A percentile compares a stretch with the other conserved stretches of the same genome.
Evolutionary conservation across 345 rosid genomes (phyloP).

Genomic region (Corchorus capsularis): DNA sequence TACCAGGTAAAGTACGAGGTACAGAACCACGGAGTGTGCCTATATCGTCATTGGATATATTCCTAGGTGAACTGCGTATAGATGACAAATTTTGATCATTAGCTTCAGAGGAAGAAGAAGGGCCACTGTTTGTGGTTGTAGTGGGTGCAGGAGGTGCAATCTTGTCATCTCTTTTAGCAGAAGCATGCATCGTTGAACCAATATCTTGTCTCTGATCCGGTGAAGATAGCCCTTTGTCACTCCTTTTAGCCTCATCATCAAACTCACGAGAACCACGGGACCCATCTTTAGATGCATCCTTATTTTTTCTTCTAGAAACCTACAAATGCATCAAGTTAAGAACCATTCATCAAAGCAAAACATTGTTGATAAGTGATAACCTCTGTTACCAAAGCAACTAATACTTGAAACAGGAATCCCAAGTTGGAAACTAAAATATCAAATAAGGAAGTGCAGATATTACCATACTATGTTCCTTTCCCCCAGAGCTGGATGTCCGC

Average conservation of each 20-base stretch:
- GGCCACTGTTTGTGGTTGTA: conserved; percentile 74
- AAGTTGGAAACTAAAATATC: not conserved
- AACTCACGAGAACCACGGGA: conserved; percentile 43
- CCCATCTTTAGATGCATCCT: conserved; percentile 67
- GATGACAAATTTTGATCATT: conserved; percentile 64
- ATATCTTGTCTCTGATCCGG: conserved; percentile 65
- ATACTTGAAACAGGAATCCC: not conserved
- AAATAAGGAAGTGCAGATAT: conserved; percentile 19
- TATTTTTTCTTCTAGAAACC: conserved; percentile 74
- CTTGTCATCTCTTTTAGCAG: conserved; percentile 52
- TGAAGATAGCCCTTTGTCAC: conserved; percentile 50
- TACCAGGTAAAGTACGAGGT: conserved; percentile 84
- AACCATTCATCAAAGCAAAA: conserved; percentile 1
- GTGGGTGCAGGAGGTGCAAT: conserved; percentile 47
- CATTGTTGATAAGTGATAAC: not conserved
- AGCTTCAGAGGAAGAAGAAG: conserved; percentile 72
- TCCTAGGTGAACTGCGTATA: conserved; percentile 61
- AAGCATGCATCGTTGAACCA: conserved; percentile 44
- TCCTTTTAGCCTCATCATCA: conserved; percentile 64
- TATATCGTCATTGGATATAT: conserved; percentile 63
- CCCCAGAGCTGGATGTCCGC: conserved; percentile 73
- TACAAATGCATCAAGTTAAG: conserved; percentile 29
- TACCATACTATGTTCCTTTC: conserved; percentile 76
- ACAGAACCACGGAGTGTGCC: conserved; percentile 49
- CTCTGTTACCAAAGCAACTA: not conserved